phyloP scores from a whole-genome alignment of 129 eudicot genomes.

The Flaveria linearis region DNA sequence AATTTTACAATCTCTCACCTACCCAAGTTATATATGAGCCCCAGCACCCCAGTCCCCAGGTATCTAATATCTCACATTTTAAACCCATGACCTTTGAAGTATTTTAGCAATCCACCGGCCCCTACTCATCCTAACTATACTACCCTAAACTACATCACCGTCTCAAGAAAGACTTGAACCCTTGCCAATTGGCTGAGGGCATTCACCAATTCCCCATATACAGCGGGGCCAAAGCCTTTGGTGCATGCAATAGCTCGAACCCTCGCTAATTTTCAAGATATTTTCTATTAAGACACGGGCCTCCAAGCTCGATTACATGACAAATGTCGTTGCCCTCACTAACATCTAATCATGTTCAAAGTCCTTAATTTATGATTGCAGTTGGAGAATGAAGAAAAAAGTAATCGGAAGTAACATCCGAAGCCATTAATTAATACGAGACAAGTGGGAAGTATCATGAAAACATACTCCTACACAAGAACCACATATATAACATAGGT shows the following conservation, averaged over 20 bases:
- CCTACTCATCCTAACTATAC: too few species aligned
- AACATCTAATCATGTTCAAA: not conserved
- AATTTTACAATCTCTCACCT: too few species aligned
- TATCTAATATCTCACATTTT: not conserved
- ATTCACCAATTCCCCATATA: too few species aligned
- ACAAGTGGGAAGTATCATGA: not conserved
- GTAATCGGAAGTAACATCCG: not conserved
- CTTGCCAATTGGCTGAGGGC: too few species aligned
- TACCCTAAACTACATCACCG: too few species aligned
- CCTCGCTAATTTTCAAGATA: too few species aligned
- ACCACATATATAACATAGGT: conserved; percentile 1
- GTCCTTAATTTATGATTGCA: not conserved
- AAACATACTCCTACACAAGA: not conserved
- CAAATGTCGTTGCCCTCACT: not conserved
- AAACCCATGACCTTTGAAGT: too few species aligned
- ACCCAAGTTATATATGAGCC: not conserved
- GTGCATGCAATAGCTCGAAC: too few species aligned
- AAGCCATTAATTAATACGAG: not conserved
- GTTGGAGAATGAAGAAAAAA: not conserved
- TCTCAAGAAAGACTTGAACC: too few species aligned
- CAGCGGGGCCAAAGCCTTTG: too few species aligned
- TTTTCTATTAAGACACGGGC: not conserved
- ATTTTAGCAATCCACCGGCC: too few species aligned
- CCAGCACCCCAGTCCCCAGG: not conserved
- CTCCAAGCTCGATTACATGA: not conserved